These are phyloP conservation scores for Candida sp. DNA, from an alignment of 1,139 yeast species.

Conservation along the genomic window DNA sequence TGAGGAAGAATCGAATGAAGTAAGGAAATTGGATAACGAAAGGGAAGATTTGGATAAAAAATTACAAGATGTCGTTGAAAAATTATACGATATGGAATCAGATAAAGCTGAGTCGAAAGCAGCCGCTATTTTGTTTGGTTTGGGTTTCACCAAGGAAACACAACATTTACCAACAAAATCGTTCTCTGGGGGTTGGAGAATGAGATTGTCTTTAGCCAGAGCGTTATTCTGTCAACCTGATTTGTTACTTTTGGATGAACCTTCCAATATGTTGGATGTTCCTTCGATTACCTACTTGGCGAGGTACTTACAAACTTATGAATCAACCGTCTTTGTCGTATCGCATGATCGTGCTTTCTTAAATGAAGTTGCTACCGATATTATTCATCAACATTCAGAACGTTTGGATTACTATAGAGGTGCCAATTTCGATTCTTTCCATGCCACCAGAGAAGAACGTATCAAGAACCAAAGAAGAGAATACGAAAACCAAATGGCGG, in stretches of 20 bases:
- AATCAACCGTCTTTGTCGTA: slow-evolving; percentile 90
- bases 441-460: slow-evolving; percentile 93
- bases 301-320: slow-evolving; percentile 81
- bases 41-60: slow-evolving; percentile 80
- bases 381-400: slow-evolving; percentile 96
- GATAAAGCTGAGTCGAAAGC: slow-evolving; percentile 98
- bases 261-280: slow-evolving; percentile 99
- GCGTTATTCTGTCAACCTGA: slow-evolving; percentile 98
- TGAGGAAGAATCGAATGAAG: slow-evolving; percentile 81
- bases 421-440: slow-evolving; percentile 88
- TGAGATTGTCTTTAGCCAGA: slow-evolving; percentile 97
- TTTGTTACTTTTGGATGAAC: slow-evolving; percentile 89
- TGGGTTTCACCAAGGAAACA: slow-evolving; percentile 89
- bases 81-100: slow-evolving; percentile 87
- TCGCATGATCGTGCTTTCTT: slow-evolving; percentile 97
- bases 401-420: slow-evolving; percentile 96
- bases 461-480: slow-evolving; percentile 90
- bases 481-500: slow-evolving; percentile 96
- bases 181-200: slow-evolving; percentile 99
- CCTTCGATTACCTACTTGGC: slow-evolving; percentile 96
- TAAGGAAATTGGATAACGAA: slow-evolving; percentile 81
- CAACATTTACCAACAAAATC: slow-evolving; percentile 82
- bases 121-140: slow-evolving; percentile 88
- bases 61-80: slow-evolving; percentile 75
- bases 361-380: slow-evolving; percentile 97